phyloP scores from a whole-genome alignment of 345 rosid species.

The Populus nigra region DNA sequence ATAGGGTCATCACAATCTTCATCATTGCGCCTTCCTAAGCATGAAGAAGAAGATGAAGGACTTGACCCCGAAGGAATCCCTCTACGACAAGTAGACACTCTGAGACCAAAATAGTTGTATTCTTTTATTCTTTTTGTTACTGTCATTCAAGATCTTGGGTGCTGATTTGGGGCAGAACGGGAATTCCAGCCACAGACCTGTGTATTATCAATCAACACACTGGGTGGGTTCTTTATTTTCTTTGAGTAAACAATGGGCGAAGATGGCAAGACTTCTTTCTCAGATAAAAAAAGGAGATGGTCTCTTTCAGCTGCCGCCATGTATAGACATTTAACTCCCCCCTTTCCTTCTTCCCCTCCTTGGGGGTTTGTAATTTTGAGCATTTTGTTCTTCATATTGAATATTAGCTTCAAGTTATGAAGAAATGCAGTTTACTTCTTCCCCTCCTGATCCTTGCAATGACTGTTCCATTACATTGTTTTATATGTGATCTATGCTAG shows the following conservation, averaged over 20 bases:
- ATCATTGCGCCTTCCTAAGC: slow-evolving; percentile 43
- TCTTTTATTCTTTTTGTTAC: slow-evolving; percentile 5
- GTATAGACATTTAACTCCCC: not conserved
- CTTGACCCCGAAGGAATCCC: slow-evolving; percentile 56
- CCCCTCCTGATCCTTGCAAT: no score
- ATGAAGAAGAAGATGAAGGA: slow-evolving; percentile 39
- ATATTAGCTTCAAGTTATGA: slow-evolving; percentile 5
- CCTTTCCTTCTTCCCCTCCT: not conserved
- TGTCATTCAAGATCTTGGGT: slow-evolving; percentile 7
- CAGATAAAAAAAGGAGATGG: not conserved
- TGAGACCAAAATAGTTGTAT: slow-evolving; percentile 33
- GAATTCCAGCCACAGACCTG: slow-evolving; percentile 19
- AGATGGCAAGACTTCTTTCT: not conserved
- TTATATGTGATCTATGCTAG: no score
- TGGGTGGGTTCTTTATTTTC: slow-evolving; percentile 6
- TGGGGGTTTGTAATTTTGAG: slow-evolving; percentile 7
- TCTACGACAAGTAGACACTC: slow-evolving; percentile 48
- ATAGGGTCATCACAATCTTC: slow-evolving; percentile 47
- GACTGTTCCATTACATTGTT: no score
- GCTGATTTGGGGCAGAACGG: slow-evolving; percentile 12
- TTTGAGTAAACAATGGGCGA: slow-evolving; percentile 8
- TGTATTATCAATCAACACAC: slow-evolving; percentile 15
- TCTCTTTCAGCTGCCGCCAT: not conserved
- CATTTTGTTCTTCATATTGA: not conserved
- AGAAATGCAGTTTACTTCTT: slow-evolving; percentile 5